Conservation (phyloP, 371 early-diverging fungal genomes). For the Funneliformis caledonium region DNA sequence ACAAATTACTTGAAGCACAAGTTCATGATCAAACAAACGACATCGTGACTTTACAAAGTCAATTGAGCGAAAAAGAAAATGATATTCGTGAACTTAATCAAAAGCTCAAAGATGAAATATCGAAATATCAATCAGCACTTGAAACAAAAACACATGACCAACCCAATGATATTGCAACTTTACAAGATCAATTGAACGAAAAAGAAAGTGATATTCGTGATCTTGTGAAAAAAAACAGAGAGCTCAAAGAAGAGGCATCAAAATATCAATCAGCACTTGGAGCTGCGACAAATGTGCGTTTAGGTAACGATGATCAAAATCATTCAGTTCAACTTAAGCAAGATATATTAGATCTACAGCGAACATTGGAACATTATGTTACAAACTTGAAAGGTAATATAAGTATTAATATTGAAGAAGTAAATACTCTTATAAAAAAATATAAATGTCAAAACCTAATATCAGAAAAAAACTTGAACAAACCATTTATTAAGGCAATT, state of each 20-base stretch:
- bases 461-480: neutral
- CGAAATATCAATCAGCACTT: slow-evolving; percentile 12
- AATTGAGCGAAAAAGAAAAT: neutral
- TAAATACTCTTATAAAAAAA: neutral
- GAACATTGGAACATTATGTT: neutral
- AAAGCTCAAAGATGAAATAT: neutral
- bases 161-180: neutral
- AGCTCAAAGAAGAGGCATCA: slow-evolving; percentile 12
- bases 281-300: neutral
- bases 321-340: neutral
- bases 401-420: neutral
- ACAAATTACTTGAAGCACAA: too few species aligned
- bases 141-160: too few species aligned
- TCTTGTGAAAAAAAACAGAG: neutral
- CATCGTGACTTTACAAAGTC: neutral
- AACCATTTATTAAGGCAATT: slow-evolving; percentile 1
- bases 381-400: slow-evolving; percentile 6
- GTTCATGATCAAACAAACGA: too few species aligned
- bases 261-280: slow-evolving; percentile 12
- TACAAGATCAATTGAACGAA: neutral
- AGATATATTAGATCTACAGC: slow-evolving; percentile 6
- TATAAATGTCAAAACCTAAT: neutral
- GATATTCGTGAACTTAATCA: neutral
- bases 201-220: neutral
- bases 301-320: slow-evolving; percentile 20